Percentiles rank a stretch among this genome's conserved stretches.
These are phyloP conservation scores for Mycena leptocephala DNA, from an alignment of 768 basidiomycete genomes.

Conservation along the genomic window DNA sequence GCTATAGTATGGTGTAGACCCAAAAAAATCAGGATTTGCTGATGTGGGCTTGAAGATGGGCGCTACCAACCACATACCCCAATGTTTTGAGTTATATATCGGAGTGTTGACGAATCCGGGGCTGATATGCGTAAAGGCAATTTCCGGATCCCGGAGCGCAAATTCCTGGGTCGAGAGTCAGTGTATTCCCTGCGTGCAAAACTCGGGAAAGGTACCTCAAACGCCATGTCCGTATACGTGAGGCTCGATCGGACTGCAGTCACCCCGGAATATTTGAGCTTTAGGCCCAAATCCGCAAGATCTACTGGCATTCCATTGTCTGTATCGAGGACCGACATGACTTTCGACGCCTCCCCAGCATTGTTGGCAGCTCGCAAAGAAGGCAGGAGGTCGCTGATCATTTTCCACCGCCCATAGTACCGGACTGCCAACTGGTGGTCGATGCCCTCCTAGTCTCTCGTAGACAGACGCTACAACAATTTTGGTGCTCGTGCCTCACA, in stretches of 20 bases:
- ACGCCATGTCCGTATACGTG: slow-evolving; percentile 57
- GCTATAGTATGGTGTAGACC: no score
- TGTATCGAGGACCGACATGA: slow-evolving; percentile 54
- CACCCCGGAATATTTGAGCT: slow-evolving; percentile 48
- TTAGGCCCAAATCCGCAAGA: slow-evolving; percentile 57
- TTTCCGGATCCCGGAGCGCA: slow-evolving; percentile 54
- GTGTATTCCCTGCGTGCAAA: background rate
- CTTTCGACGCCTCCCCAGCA: slow-evolving; percentile 57
- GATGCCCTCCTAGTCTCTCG: no score
- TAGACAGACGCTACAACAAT: no score
- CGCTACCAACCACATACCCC: slow-evolving; percentile 29
- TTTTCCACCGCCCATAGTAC: slow-evolving; percentile 59
- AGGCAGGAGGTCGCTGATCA: slow-evolving; percentile 58
- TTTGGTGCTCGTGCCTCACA: no score
- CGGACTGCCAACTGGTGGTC: slow-evolving; percentile 57
- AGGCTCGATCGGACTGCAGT: slow-evolving; percentile 44
- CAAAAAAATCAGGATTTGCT: no score
- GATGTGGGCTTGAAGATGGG: slow-evolving; percentile 31
- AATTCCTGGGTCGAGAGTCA: slow-evolving; percentile 50
- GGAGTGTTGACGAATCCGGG: slow-evolving; percentile 59
- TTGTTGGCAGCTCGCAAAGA: slow-evolving; percentile 52
- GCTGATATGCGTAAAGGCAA: slow-evolving; percentile 61
- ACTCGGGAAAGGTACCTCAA: slow-evolving; percentile 43
- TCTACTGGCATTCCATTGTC: slow-evolving; percentile 49
- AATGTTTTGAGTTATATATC: slow-evolving; percentile 36